Percentiles rank a stretch among this genome's conserved stretches.
phyloP scores from a whole-genome alignment of 2,329 filamentous ascomycete species.

The Fusarium pseudonygamai region DNA sequence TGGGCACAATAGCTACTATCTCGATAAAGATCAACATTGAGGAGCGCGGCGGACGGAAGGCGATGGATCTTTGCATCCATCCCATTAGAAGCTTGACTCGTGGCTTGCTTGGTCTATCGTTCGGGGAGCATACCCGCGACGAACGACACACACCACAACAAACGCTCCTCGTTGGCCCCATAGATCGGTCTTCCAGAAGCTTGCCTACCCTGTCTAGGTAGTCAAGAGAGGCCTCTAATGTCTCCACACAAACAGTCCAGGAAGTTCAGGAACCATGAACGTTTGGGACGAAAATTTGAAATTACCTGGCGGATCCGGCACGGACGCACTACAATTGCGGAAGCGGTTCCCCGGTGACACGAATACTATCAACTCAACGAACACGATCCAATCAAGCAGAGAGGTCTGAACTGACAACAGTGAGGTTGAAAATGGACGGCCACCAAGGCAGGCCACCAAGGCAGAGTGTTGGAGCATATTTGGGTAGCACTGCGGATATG shows the following conservation, averaged over 20 bases:
- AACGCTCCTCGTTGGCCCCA: slow-evolving; percentile 21
- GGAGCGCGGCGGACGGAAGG: slow-evolving; percentile 26
- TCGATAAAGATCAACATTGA: slow-evolving; percentile 33
- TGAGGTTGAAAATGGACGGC: slow-evolving; percentile 33
- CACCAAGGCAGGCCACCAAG: slow-evolving; percentile 29
- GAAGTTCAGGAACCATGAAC: slow-evolving; percentile 37
- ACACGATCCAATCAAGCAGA: slow-evolving; percentile 17
- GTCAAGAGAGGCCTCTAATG: slow-evolving; percentile 29
- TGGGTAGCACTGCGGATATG: background rate
- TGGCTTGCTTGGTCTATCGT: slow-evolving; percentile 23
- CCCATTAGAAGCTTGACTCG: slow-evolving; percentile 34
- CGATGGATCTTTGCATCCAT: slow-evolving; percentile 18
- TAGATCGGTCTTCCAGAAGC: slow-evolving; percentile 44
- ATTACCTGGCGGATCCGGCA: slow-evolving; percentile 43
- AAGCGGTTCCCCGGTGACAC: slow-evolving; percentile 48
- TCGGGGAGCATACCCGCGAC: slow-evolving; percentile 35
- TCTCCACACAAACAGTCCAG: slow-evolving; percentile 32
- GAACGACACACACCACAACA: slow-evolving; percentile 31
- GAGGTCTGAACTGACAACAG: slow-evolving; percentile 15
- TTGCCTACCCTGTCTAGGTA: slow-evolving; percentile 29
- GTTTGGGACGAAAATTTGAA: slow-evolving; percentile 42
- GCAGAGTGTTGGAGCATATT: slow-evolving; percentile 30
- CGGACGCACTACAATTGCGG: slow-evolving; percentile 39
- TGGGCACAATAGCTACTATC: slow-evolving; percentile 19
- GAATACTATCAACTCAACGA: slow-evolving; percentile 34